phyloP scores from a whole-genome alignment of 352 stramenopile genomes.

The Pilasporangium apinafurcum region DNA sequence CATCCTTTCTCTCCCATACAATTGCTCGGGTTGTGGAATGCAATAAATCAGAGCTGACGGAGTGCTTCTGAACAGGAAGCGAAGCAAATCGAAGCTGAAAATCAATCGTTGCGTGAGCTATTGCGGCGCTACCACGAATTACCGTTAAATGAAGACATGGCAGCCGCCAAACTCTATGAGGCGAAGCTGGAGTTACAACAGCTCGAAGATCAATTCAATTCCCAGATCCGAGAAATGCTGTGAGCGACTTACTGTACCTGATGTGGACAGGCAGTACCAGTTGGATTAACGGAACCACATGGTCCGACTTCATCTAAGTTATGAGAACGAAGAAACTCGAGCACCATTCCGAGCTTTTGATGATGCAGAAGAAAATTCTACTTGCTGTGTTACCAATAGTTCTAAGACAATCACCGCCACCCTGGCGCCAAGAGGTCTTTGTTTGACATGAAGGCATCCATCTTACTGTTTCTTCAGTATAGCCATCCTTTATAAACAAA shows the following conservation, averaged over 20 bases:
- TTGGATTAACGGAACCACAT: too few species aligned
- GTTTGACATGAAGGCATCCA: too few species aligned
- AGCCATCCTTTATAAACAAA: too few species aligned
- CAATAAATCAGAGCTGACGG: too few species aligned
- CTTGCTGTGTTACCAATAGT: too few species aligned
- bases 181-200: conserved; percentile 24
- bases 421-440: too few species aligned
- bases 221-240: conserved; percentile 40
- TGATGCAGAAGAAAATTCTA: too few species aligned
- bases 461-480: too few species aligned
- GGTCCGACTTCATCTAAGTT: background rate
- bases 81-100: conserved; percentile 20
- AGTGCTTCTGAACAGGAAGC: conserved; percentile 17
- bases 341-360: too few species aligned
- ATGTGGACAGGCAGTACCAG: too few species aligned
- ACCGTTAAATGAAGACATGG: conserved; percentile 28
- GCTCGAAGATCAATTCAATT: conserved; percentile 43
- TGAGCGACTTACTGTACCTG: background rate
- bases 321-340: too few species aligned
- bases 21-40: background rate
- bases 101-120: conserved; percentile 16
- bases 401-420: background rate
- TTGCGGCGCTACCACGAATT: conserved; percentile 28
- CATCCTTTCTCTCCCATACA: background rate
- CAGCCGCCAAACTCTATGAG: conserved; percentile 19